Conservation (phyloP, 2,329 filamentous ascomycete genomes). For the Neonectria sp. region DNA sequence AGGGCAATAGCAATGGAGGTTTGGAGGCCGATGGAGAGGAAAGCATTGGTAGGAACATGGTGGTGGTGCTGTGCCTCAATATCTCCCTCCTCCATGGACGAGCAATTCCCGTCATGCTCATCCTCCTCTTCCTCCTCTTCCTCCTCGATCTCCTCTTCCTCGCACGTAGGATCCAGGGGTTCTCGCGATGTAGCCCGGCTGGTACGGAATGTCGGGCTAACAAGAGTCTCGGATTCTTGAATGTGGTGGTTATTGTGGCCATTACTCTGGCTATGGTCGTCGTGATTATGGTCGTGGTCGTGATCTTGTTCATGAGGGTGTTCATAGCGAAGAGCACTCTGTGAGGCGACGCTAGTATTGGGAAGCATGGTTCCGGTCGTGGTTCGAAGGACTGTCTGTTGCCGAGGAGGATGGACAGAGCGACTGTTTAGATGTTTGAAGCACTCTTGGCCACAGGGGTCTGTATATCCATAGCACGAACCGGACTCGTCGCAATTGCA, state of each 20-base stretch:
- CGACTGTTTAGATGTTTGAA: conserved; percentile 70
- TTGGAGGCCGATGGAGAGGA: conserved; percentile 94
- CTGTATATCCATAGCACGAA: conserved; percentile 75
- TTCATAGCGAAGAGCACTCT: conserved; percentile 37
- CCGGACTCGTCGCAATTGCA: conserved; percentile 73
- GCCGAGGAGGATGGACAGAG: conserved; percentile 51
- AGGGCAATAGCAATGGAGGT: conserved; percentile 95
- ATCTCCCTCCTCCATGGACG: conserved; percentile 56
- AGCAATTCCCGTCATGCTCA: conserved; percentile 46
- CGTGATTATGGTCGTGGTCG: conserved; percentile 42
- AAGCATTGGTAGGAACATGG: conserved; percentile 94
- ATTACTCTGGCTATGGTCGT: conserved; percentile 22
- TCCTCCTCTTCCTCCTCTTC: conserved; percentile 35
- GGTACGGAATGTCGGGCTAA: conserved; percentile 54
- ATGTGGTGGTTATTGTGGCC: conserved; percentile 42
- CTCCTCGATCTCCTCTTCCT: neutral
- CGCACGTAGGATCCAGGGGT: conserved; percentile 47
- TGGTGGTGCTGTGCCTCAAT: conserved; percentile 82
- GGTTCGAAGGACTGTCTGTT: conserved; percentile 58
- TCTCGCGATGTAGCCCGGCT: conserved; percentile 59
- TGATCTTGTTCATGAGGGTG: conserved; percentile 41
- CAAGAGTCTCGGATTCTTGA: conserved; percentile 44
- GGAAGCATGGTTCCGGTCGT: conserved; percentile 55
- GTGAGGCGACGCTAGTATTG: conserved; percentile 10
- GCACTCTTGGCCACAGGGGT: conserved; percentile 77